These are phyloP conservation scores for Styphnolobium japonicum DNA, from an alignment of 306 rosid species.

Conservation along the genomic window DNA sequence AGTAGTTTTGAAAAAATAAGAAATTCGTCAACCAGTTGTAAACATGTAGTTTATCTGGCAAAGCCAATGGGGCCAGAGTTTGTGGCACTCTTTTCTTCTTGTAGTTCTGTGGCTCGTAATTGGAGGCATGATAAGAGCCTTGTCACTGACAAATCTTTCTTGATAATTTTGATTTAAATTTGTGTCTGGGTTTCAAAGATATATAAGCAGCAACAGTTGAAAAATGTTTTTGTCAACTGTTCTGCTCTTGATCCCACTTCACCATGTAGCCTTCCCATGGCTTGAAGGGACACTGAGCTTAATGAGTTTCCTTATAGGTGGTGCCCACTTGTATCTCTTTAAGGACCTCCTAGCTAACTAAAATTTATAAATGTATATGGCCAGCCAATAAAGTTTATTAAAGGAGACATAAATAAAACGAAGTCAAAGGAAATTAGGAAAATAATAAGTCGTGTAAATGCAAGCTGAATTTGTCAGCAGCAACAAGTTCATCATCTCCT, in stretches of 20 bases:
- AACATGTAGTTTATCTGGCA: background rate
- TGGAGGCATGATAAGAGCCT: constrained; percentile 2
- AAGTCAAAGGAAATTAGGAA: background rate
- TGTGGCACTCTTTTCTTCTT: constrained; percentile 20
- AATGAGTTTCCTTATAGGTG: background rate
- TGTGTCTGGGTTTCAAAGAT: background rate
- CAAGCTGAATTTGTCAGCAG: background rate
- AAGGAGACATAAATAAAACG: background rate
- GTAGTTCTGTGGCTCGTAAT: constrained; percentile 22
- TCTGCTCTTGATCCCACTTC: constrained; percentile 17
- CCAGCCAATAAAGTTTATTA: background rate
- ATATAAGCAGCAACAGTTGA: background rate
- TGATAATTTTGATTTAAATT: background rate
- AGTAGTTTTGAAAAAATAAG: background rate
- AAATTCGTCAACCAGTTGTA: background rate
- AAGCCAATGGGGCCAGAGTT: background rate
- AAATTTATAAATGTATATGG: background rate
- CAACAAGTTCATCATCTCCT: background rate
- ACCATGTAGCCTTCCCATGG: constrained; percentile 14
- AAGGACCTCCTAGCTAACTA: background rate
- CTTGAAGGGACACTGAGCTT: constrained; percentile 23
- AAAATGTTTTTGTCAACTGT: background rate
- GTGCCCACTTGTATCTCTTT: background rate
- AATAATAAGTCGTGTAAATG: background rate
- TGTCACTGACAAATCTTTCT: background rate